Evolutionary conservation across 352 stramenopile species (phyloP).

Genomic region (Pythium chondricola): DNA sequence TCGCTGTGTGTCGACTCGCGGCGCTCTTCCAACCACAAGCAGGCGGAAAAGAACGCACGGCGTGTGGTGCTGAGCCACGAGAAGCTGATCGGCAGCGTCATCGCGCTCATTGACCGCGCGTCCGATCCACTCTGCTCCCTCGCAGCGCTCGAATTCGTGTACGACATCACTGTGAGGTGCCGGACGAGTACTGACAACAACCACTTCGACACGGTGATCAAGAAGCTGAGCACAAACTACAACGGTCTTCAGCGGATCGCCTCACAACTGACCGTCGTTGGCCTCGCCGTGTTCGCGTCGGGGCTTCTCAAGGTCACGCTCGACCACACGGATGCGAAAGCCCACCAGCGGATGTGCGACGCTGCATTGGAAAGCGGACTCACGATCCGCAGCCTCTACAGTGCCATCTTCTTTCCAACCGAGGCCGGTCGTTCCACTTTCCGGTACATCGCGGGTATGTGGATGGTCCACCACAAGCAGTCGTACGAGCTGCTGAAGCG

Average conservation of each 20-base stretch:
- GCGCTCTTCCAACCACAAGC: slow-evolving; percentile 26
- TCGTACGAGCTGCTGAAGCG: slow-evolving; percentile 64
- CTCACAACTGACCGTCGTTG: slow-evolving; percentile 39
- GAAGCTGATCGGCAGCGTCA: slow-evolving; percentile 48
- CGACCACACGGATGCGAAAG: slow-evolving; percentile 54
- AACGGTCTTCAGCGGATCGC: slow-evolving; percentile 41
- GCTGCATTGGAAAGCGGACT: slow-evolving; percentile 54
- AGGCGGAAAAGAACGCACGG: slow-evolving; percentile 49
- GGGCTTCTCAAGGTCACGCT: slow-evolving; percentile 66
- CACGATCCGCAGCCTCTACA: slow-evolving; percentile 50
- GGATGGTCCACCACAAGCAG: slow-evolving; percentile 64
- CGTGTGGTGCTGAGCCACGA: slow-evolving; percentile 57
- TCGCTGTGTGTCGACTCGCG: slow-evolving; percentile 50
- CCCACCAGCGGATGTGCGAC: slow-evolving; percentile 63
- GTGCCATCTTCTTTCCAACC: slow-evolving; percentile 61
- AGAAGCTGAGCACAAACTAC: slow-evolving; percentile 49
- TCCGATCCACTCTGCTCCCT: slow-evolving; percentile 45
- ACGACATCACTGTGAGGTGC: slow-evolving; percentile 56
- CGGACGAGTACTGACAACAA: slow-evolving; percentile 64
- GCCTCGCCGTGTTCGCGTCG: slow-evolving; percentile 48
- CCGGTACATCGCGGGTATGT: slow-evolving; percentile 71
- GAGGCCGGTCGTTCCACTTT: slow-evolving; percentile 58
- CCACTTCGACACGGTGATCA: slow-evolving; percentile 70
- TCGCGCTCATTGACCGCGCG: slow-evolving; percentile 36
- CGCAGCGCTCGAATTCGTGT: slow-evolving; percentile 51